Evolutionary conservation across 2,329 filamentous ascomycete species (phyloP).

Genomic region (Tolypocladium pustulatum): DNA sequence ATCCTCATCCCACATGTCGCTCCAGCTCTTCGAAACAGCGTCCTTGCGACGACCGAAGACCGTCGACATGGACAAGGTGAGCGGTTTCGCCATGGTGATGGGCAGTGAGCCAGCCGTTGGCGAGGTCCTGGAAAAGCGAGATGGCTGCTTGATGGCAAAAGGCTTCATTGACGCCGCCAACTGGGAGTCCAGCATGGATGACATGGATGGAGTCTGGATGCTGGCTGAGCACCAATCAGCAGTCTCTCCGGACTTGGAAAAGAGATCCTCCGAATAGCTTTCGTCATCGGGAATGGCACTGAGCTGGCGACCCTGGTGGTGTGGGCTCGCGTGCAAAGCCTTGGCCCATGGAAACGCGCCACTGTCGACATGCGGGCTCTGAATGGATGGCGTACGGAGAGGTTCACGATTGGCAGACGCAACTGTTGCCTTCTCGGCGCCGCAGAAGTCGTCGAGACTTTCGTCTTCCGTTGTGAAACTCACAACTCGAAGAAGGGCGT

Average conservation of each 20-base stretch:
- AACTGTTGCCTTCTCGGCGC: conserved; percentile 64
- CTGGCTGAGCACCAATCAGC: conserved; percentile 72
- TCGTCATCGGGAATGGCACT: conserved; percentile 76
- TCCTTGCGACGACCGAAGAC: conserved; percentile 72
- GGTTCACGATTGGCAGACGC: conserved; percentile 88
- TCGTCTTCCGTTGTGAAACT: conserved; percentile 94
- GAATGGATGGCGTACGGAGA: conserved; percentile 87
- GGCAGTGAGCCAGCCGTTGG: conserved; percentile 60
- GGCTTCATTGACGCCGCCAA: conserved; percentile 75
- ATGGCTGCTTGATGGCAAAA: conserved; percentile 41
- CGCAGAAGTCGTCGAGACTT: conserved; percentile 85
- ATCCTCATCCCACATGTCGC: conserved; percentile 95
- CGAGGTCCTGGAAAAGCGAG: conserved; percentile 33
- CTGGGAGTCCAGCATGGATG: conserved; percentile 75
- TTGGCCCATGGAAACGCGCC: conserved; percentile 94
- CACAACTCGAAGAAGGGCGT: conserved; percentile 67
- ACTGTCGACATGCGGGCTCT: conserved; percentile 70
- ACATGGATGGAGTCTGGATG: conserved; percentile 68
- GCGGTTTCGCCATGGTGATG: conserved; percentile 69
- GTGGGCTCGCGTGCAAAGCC: conserved; percentile 67
- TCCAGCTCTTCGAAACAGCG: conserved; percentile 94
- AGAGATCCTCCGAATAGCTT: conserved; percentile 76
- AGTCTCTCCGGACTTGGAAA: conserved; percentile 63
- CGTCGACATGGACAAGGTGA: conserved; percentile 61
- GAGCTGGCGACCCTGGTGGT: conserved; percentile 63